Percentiles rank a stretch among this genome's conserved stretches.
Conservation (phyloP, 2,329 filamentous ascomycete species). For the Fusarium poae region DNA sequence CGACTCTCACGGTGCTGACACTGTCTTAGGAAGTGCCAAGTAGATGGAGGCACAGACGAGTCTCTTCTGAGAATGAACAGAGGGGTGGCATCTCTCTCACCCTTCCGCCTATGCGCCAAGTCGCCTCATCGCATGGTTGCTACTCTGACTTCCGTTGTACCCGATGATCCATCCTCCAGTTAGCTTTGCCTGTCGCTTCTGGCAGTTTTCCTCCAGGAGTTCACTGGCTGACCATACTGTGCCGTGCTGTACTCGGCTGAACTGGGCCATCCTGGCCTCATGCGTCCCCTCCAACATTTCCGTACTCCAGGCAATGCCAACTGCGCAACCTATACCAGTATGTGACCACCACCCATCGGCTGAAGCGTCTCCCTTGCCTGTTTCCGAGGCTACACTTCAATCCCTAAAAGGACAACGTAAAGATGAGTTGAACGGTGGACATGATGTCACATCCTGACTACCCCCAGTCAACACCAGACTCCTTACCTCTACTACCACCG, state of each 20-base stretch:
- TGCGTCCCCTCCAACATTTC: constrained; percentile 4
- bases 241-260: background rate
- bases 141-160: constrained; percentile 14
- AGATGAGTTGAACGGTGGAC: constrained; percentile 22
- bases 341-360: constrained; percentile 1
- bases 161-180: constrained; percentile 19
- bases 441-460: background rate
- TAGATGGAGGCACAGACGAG: constrained; percentile 12
- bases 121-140: constrained; percentile 32
- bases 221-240: background rate
- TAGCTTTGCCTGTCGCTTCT: constrained; percentile 5
- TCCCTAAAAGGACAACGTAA: constrained; percentile 35
- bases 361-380: background rate
- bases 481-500: background rate
- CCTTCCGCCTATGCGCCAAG: constrained; percentile 40
- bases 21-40: constrained; percentile 6
- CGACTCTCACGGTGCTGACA: constrained; percentile 4
- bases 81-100: constrained; percentile 6
- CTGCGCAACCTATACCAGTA: constrained; percentile 29
- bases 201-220: constrained; percentile 1
- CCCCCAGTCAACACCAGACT: background rate
- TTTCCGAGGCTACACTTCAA: constrained; percentile 7
- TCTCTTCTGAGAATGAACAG: constrained; percentile 5
- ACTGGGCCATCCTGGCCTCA: constrained; percentile 4
- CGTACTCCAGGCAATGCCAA: constrained; percentile 24